phyloP scores from a whole-genome alignment of 2,329 filamentous ascomycete genomes.

The Cytospora mali region DNA sequence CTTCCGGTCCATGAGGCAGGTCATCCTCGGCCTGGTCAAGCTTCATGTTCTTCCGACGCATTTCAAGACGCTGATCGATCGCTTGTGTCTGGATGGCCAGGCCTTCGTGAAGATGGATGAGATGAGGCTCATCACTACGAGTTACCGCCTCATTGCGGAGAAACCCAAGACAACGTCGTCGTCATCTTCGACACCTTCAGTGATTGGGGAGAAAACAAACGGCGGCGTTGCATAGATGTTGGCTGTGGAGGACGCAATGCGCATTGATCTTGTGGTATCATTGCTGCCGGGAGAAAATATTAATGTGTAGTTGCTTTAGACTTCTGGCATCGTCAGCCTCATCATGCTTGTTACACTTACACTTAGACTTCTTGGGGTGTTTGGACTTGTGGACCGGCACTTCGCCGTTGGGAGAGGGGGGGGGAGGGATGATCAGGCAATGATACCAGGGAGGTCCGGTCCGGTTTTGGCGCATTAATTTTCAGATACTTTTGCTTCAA shows the following conservation, averaged over 20 bases:
- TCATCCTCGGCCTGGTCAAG: constrained; percentile 52
- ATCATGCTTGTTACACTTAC: not conserved
- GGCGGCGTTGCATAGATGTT: not conserved
- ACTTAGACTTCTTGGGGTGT: not conserved
- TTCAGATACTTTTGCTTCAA: not conserved
- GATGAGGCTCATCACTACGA: constrained; percentile 54
- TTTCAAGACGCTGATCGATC: constrained; percentile 56
- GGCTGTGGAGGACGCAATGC: not conserved
- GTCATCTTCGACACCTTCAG: not conserved
- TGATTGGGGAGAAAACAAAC: not conserved
- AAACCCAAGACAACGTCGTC: constrained; percentile 38
- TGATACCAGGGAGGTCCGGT: not conserved
- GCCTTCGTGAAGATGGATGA: constrained; percentile 59
- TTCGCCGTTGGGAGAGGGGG: not conserved
- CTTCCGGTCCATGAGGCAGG: constrained; percentile 52
- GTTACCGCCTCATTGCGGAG: constrained; percentile 55
- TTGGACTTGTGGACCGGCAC: not conserved
- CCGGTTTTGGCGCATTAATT: not conserved
- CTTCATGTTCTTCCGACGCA: constrained; percentile 50
- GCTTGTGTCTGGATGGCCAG: constrained; percentile 55
- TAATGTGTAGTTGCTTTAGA: not conserved
- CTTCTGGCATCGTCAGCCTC: not conserved
- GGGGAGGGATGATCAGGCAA: not conserved
- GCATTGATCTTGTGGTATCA: not conserved
- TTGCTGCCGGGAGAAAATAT: not conserved